Evolutionary conservation across 345 rosid genomes (phyloP), one percentile per base, ranked within the genome.

Genomic region (Punica granatum): DNA sequence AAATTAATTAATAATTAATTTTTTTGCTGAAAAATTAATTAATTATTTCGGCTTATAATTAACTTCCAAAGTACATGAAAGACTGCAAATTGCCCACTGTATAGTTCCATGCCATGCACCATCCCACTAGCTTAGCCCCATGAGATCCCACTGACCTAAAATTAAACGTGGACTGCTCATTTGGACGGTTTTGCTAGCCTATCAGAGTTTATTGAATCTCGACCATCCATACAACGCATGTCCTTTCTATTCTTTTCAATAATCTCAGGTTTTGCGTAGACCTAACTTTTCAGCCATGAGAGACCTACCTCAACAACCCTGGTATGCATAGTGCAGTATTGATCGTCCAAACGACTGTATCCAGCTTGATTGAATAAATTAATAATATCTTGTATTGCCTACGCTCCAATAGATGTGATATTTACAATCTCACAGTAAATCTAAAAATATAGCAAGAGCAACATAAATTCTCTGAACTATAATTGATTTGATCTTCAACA

Each of bases 151-250:
- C 44, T 35, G 65, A 62, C 65, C 44, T 23, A 62, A 62, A 32
- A 62, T 15, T 36, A 14, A 25, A 21, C 28, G 32, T n/a, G 65
- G 44, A 34, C 32, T 7, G 44, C 4, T 21, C 15, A 5, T 36
- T 62, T 35, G 65, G 65, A 35, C 65, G 44, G 65, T 36, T 62
- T 53, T 53, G 59, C 30, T 53, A 25, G 59, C 59, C 25, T 53
- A 10, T 53, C 30, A 44, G 49, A 18, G 9, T 44, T 44, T 7
- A 53, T 23, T 11, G 41, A 37, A 37, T 37, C 41, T 37, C 41
- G 41, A 37, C 41, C 11, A 4, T 37, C 11, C 11, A 37, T 37
- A 37, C 41, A 37, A 37, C 41, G 41, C 11, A 37, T 11, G 41
- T 11, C 41, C 5, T 37, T 37, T 37, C 5, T 11, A 37, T 37